Evolutionary conservation across 1,139 yeast species (phyloP), one percentile per base, ranked within the genome.

Genomic region (Candida dubliniensis): DNA sequence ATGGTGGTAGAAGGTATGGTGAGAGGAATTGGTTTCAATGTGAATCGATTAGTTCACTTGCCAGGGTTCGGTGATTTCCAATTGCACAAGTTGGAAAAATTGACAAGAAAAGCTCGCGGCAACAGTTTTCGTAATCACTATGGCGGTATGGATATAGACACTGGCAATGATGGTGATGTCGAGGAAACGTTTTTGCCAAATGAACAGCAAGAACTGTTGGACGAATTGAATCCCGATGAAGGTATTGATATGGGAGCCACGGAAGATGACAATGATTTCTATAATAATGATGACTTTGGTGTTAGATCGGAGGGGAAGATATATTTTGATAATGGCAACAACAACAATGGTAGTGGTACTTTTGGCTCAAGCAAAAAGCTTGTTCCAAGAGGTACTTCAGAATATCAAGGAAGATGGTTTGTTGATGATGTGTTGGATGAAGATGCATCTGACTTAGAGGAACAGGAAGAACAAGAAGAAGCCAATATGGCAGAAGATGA

Each of bases 361-460:
- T 56, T 50, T 41, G 60, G 34, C 44, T 60, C 45, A 64, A 67
- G 59, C 45, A 69, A 65, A 47, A 60, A 56, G 48, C 78, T 72
- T 56, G 70, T 88, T 27, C 98, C 98, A 14, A 79, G 79, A 58
- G 98, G 98, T 18, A 84, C 96, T 39, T 90, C 97, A 0, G 96
- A 87, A 47, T 91, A 91, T 62, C 99, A 93, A 67, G 88, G 96
- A 7, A 81, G 88, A 60, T 93, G 99, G 99, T 78, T 87, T 55
- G 69, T 89, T 41, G 95, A 74, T 47, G 79, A 74, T 50, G 74
- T 71, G 27, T 63, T 76, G 42, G 77, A 71, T 47, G 69, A 66
- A 13, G 71, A 71, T 56, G 79, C 77, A 30, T 81, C 78, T 40
- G 79, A 83, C 26, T 78, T 63, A 1, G 76, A 64, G 10, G 76